Percentiles rank a stretch among this genome's conserved stretches.
These are phyloP conservation scores for Emydomyces testavorans DNA, from an alignment of 2,329 filamentous ascomycete species.

Conservation along the genomic window DNA sequence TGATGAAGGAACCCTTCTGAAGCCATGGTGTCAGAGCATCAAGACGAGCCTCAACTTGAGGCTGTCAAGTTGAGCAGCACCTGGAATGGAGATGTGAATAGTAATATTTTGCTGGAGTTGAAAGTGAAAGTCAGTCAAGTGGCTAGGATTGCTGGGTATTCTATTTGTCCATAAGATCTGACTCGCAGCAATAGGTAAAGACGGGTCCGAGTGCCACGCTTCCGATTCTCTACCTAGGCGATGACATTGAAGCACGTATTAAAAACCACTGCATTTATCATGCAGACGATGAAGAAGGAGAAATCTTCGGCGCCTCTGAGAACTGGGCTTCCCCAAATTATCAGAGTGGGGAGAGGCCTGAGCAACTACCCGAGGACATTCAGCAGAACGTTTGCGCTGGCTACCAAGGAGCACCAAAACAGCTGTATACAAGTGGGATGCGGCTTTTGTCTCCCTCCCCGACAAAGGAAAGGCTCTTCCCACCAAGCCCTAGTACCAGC, in stretches of 20 bases:
- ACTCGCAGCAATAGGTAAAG: slow-evolving; percentile 1
- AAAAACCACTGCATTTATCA: neutral
- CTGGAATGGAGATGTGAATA: neutral
- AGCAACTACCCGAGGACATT: neutral
- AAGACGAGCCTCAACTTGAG: neutral
- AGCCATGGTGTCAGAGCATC: neutral
- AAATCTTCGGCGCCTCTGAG: neutral
- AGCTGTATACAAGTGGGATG: slow-evolving; percentile 9
- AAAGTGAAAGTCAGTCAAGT: neutral
- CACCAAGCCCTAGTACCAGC: slow-evolving; percentile 9
- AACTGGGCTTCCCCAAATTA: neutral
- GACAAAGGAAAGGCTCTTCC: slow-evolving; percentile 12
- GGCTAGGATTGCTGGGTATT: neutral
- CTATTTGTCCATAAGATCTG: neutral
- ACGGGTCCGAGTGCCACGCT: neutral
- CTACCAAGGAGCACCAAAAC: slow-evolving; percentile 5
- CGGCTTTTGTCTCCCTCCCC: slow-evolving; percentile 13
- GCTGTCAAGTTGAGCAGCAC: neutral
- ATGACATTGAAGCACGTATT: neutral
- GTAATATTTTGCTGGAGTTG: neutral
- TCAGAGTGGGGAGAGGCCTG: neutral
- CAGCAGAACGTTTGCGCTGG: neutral
- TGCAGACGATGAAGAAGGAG: neutral
- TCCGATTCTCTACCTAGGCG: neutral
- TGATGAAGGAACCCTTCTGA: neutral